Conservation (phyloP, 768 basidiomycete species). For the Mycena kentingensis region DNA sequence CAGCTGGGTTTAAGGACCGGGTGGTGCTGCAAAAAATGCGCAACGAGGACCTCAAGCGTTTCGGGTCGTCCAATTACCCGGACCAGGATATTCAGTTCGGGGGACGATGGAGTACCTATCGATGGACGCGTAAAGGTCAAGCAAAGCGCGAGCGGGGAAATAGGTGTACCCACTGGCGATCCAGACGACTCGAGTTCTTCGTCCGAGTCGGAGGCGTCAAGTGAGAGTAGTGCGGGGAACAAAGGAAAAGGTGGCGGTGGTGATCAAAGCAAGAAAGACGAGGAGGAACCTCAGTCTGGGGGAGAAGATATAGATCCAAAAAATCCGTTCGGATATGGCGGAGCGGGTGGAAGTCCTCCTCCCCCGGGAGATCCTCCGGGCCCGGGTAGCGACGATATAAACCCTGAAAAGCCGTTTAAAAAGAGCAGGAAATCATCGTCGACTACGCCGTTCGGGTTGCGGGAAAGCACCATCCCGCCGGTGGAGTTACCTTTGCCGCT, state of each 20-base stretch:
- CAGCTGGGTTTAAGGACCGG: background rate
- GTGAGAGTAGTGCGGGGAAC: background rate
- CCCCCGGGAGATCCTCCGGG: too few relatives aligned
- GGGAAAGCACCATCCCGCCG: background rate
- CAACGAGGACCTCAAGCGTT: background rate
- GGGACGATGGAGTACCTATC: background rate
- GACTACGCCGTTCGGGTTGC: background rate
- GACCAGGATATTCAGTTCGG: constrained; percentile 4
- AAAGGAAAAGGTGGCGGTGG: too few relatives aligned
- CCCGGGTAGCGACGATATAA: too few relatives aligned
- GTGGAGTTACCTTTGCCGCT: background rate
- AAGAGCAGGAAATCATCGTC: too few relatives aligned
- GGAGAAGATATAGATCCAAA: too few relatives aligned
- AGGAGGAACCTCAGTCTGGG: too few relatives aligned
- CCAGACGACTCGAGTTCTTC: background rate
- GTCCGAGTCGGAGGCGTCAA: background rate
- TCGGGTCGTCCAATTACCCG: background rate
- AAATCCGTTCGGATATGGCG: too few relatives aligned
- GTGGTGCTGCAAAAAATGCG: background rate
- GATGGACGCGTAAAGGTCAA: background rate
- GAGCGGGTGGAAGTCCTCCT: too few relatives aligned
- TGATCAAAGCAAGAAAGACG: too few relatives aligned
- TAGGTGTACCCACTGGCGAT: background rate
- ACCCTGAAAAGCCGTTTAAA: too few relatives aligned
- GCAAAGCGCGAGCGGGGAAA: background rate